Conservation (phyloP, 2,329 filamentous ascomycete genomes). For the Nigrograna mackinnonii region DNA sequence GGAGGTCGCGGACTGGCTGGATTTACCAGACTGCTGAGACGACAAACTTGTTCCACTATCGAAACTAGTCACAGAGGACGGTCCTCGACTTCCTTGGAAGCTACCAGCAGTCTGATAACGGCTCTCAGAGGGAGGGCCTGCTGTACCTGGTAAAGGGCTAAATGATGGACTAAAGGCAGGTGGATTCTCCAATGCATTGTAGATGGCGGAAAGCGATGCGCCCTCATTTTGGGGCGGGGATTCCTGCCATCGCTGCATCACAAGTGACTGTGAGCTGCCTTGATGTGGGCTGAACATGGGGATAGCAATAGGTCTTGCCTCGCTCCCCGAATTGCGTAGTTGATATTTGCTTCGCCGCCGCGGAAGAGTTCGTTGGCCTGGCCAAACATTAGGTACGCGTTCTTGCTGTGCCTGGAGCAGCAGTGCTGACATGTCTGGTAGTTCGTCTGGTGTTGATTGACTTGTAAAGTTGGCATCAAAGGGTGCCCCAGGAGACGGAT, state of each 20-base stretch:
- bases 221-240: slow-evolving; percentile 69
- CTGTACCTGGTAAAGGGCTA: not conserved
- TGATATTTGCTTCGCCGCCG: not conserved
- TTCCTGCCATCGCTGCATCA: slow-evolving; percentile 67
- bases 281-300: not conserved
- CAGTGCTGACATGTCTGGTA: too few relatives aligned
- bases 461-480: too few relatives aligned
- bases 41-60: not conserved
- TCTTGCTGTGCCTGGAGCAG: too few relatives aligned
- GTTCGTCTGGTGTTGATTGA: too few relatives aligned
- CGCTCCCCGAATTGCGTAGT: not conserved
- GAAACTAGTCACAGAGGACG: not conserved
- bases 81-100: not conserved
- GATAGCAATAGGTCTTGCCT: not conserved
- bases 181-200: slow-evolving; percentile 53
- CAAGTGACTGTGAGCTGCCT: slow-evolving; percentile 15
- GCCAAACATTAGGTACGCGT: too few relatives aligned
- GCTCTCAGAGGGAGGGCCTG: not conserved
- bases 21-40: not conserved
- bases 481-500: too few relatives aligned
- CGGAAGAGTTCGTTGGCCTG: not conserved
- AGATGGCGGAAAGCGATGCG: slow-evolving; percentile 64
- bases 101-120: not conserved
- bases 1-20: not conserved
- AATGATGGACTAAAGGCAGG: too few relatives aligned